A percentile compares a stretch with the other conserved stretches of the same genome.
Conservation (phyloP, 2,329 filamentous ascomycete genomes). For the Chrysoporthe austroafricana region DNA sequence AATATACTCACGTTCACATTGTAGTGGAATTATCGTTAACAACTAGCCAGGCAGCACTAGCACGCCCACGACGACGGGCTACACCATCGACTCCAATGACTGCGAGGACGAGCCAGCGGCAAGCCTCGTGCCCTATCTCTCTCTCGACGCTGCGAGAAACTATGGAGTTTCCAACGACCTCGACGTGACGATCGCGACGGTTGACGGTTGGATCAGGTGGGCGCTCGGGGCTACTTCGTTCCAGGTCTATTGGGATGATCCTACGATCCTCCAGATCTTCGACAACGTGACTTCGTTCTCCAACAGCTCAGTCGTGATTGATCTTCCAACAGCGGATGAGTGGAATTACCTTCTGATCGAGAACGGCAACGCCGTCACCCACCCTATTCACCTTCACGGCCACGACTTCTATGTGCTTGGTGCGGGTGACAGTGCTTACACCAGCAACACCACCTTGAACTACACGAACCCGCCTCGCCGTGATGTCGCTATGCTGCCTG, state of each 20-base stretch:
- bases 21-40: not conserved
- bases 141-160: slow-evolving; percentile 12
- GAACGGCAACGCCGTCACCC: slow-evolving; percentile 33
- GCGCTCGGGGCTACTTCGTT: slow-evolving; percentile 38
- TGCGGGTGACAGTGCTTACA: slow-evolving; percentile 33
- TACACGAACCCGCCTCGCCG: slow-evolving; percentile 43
- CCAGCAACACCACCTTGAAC: slow-evolving; percentile 31
- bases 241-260: slow-evolving; percentile 14
- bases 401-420: slow-evolving; percentile 53
- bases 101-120: slow-evolving; percentile 34
- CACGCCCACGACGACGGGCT: slow-evolving; percentile 19
- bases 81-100: slow-evolving; percentile 16
- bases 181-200: slow-evolving; percentile 35
- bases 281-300: slow-evolving; percentile 23
- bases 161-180: slow-evolving; percentile 44
- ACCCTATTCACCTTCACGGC: slow-evolving; percentile 56
- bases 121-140: slow-evolving; percentile 33
- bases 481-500: slow-evolving; percentile 41
- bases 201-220: slow-evolving; percentile 32
- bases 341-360: slow-evolving; percentile 22
- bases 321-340: slow-evolving; percentile 9
- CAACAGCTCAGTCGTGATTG: slow-evolving; percentile 11
- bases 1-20: not conserved
- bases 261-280: slow-evolving; percentile 35
- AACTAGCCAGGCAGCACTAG: slow-evolving; percentile 37